Evolutionary conservation across 805 yeast genomes (phyloP).

Genomic region (Peterozyma xylosa): DNA sequence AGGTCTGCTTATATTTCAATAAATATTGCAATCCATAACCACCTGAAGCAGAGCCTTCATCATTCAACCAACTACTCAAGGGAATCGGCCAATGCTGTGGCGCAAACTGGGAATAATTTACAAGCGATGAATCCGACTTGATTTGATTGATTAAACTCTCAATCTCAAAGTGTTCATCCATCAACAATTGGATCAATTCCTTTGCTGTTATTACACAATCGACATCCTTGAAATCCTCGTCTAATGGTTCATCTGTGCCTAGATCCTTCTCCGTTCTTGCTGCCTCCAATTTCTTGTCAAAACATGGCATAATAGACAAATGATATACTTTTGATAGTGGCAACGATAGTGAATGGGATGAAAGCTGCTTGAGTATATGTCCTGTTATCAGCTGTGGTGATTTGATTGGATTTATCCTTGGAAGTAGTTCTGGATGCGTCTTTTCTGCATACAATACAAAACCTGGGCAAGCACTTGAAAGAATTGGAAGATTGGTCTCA

Average conservation of each 20-base stretch:
- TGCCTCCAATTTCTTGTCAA: constrained; percentile 93
- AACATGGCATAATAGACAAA: constrained; percentile 90
- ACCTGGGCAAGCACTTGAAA: constrained; percentile 87
- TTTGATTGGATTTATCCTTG: constrained; percentile 63
- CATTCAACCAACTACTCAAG: constrained; percentile 60
- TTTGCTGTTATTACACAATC: constrained; percentile 93
- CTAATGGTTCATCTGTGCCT: constrained; percentile 11
- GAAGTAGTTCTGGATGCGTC: constrained; percentile 81
- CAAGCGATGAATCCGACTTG: constrained; percentile 4
- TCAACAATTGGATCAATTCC: constrained; percentile 70
- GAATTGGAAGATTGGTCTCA: constrained; percentile 33
- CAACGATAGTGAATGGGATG: constrained; percentile 20
- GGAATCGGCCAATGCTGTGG: constrained; percentile 61
- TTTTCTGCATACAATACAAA: constrained; percentile 95
- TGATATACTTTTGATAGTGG: constrained; percentile 52
- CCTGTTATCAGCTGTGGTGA: constrained; percentile 96
- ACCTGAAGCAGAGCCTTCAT: constrained; percentile 79
- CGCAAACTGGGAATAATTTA: constrained; percentile 23
- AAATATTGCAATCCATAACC: constrained; percentile 79
- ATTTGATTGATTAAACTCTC: constrained; percentile 15
- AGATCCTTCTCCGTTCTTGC: constrained; percentile 64
- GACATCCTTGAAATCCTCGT: constrained; percentile 45
- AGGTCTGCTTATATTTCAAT: constrained; percentile 22
- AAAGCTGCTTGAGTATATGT: constrained; percentile 51
- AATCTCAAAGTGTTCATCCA: constrained; percentile 39